A percentile compares a stretch with the other conserved stretches of the same genome.
Conservation (phyloP, 257 asterid genomes). For the Petunia axillaris region DNA sequence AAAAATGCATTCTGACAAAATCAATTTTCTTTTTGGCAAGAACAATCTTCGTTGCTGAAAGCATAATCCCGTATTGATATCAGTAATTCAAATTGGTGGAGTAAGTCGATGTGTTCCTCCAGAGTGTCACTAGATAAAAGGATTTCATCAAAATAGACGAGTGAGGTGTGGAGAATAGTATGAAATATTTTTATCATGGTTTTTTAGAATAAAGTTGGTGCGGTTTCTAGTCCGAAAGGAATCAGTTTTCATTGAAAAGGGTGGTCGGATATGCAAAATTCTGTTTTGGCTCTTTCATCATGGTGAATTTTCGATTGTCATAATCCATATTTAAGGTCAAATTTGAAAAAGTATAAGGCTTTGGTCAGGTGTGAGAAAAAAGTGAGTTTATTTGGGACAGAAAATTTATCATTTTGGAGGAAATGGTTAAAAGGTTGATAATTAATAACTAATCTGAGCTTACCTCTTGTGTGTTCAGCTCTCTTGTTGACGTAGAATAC, state of each 20-base stretch:
- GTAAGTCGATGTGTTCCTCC: not conserved
- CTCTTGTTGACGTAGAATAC: slow-evolving; percentile 16
- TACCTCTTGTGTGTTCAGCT: not conserved
- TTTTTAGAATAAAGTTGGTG: too few relatives aligned
- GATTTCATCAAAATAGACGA: not conserved
- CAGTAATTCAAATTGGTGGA: not conserved
- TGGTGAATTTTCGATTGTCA: slow-evolving; percentile 8
- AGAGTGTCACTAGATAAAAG: not conserved
- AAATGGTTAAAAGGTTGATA: not conserved
- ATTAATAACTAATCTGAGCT: not conserved
- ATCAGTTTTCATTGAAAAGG: too few relatives aligned
- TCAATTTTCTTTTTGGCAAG: not conserved
- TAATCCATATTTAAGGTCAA: slow-evolving; percentile 18
- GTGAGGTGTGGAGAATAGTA: not conserved
- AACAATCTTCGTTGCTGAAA: not conserved
- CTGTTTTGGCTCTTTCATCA: not conserved
- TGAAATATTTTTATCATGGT: not conserved
- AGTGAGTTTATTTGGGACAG: not conserved
- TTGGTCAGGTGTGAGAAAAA: not conserved
- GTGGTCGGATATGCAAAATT: not conserved
- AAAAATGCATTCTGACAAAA: not conserved
- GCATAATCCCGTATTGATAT: not conserved
- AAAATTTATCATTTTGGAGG: not conserved
- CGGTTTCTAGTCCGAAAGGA: too few relatives aligned
- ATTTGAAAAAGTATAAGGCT: not conserved